A percentile compares a stretch with the other conserved stretches of the same genome.
Evolutionary conservation across 2,329 filamentous ascomycete genomes (phyloP).

Genomic region (Pseudopyricularia cyperi): DNA sequence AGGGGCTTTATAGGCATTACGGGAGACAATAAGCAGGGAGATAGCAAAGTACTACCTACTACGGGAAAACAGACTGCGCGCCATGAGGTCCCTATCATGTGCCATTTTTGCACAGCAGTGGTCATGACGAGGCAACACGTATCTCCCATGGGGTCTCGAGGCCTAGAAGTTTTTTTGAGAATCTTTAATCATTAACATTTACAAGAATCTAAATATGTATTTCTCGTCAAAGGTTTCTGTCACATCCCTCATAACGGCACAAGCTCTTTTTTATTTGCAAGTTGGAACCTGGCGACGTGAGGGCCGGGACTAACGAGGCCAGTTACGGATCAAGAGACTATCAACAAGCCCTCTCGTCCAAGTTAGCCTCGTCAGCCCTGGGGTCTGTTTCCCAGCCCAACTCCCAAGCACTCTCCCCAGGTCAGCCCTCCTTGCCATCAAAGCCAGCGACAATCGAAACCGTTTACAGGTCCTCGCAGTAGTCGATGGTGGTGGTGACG

Average conservation of each 20-base stretch:
- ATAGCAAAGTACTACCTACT: no score
- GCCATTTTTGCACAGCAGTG: no score
- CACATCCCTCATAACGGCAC: background rate
- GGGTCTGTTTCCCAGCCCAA: constrained; percentile 3
- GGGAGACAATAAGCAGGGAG: no score
- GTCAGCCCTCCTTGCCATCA: background rate
- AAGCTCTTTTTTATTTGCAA: background rate
- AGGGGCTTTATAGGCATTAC: no score
- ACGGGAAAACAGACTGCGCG: no score
- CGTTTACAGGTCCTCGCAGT: constrained; percentile 22
- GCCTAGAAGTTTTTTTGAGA: background rate
- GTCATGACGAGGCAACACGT: no score
- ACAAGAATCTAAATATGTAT: background rate
- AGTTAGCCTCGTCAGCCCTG: background rate
- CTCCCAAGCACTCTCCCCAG: background rate
- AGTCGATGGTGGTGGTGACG: constrained; percentile 26
- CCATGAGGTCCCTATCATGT: no score
- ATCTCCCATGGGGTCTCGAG: background rate
- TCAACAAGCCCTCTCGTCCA: background rate
- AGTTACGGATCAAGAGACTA: background rate
- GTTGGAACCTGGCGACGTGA: background rate
- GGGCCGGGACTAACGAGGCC: background rate
- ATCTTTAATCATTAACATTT: background rate
- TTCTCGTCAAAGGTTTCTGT: background rate
- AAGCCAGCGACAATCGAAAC: background rate